Evolutionary conservation across 2,329 filamentous ascomycete genomes (phyloP).

Genomic region (Blumeria graminis): DNA sequence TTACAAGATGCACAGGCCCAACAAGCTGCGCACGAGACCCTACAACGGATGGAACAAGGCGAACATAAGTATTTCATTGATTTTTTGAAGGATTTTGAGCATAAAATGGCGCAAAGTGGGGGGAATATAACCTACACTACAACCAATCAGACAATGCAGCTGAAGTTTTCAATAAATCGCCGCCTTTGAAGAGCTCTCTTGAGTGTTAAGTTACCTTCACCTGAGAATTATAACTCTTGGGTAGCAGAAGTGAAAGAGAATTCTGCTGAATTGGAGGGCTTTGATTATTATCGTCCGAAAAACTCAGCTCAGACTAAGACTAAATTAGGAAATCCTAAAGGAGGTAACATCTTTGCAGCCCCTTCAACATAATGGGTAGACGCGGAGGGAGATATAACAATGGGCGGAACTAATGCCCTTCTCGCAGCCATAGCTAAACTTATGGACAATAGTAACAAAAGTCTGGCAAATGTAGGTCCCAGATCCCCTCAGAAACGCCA

Average conservation of each 20-base stretch:
- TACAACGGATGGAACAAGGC: not conserved
- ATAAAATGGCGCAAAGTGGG: not conserved
- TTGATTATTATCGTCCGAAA: not conserved
- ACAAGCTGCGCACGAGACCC: not conserved
- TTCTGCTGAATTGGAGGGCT: not conserved
- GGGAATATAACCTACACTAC: not conserved
- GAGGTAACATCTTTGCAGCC: not conserved
- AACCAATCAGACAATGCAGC: not conserved
- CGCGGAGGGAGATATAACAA: not conserved
- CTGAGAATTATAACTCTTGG: not conserved
- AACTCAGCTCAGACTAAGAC: not conserved
- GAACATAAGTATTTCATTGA: not conserved
- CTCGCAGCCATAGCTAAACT: not conserved
- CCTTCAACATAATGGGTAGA: not conserved
- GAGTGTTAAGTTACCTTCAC: not conserved
- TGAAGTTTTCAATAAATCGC: not conserved
- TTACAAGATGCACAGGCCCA: not conserved
- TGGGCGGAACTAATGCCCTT: not conserved
- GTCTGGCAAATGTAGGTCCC: no score
- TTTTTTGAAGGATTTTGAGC: conserved; percentile 1
- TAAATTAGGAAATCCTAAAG: not conserved
- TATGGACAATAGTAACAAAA: not conserved
- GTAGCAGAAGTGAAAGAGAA: not conserved
- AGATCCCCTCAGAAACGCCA: no score
- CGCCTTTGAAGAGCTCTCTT: not conserved